Evolutionary conservation across 257 asterid genomes (phyloP).

Genomic region (Salvia hispanica): DNA sequence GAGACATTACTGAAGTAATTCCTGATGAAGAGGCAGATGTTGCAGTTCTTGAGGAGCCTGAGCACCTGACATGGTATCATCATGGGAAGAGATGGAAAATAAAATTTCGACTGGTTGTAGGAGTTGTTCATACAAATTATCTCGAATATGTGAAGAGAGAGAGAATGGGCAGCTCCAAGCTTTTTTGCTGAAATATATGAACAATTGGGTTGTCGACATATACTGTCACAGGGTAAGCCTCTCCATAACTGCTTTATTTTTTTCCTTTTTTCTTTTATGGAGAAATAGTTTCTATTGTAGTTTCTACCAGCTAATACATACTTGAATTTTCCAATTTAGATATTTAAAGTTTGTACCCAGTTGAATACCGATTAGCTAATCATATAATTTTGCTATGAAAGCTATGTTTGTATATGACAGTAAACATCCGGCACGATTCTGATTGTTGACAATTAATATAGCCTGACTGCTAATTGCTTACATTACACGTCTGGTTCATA

Average conservation of each 20-base stretch:
- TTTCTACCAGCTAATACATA: neutral
- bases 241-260: slow-evolving; percentile 9
- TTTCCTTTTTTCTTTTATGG: neutral
- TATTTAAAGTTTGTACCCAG: neutral
- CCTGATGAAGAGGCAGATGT: slow-evolving; percentile 94
- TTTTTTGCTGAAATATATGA: slow-evolving; percentile 70
- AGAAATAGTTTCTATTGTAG: neutral
- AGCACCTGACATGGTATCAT: slow-evolving; percentile 99
- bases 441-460: slow-evolving; percentile 19
- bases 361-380: neutral
- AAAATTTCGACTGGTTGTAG: slow-evolving; percentile 80
- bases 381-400: neutral
- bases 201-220: slow-evolving; percentile 87
- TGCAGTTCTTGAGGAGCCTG: slow-evolving; percentile 99
- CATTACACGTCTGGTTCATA: slow-evolving; percentile 24
- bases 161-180: slow-evolving; percentile 74
- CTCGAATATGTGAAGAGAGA: slow-evolving; percentile 91
- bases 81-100: slow-evolving; percentile 95
- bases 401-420: slow-evolving; percentile 1
- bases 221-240: slow-evolving; percentile 88
- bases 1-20: slow-evolving; percentile 85
- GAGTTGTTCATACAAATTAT: slow-evolving; percentile 94
- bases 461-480: slow-evolving; percentile 33
- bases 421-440: slow-evolving; percentile 8
- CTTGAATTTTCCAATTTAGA: neutral